phyloP scores from a whole-genome alignment of 169 alveolate genomes.

The Plasmodium knowlesi region DNA sequence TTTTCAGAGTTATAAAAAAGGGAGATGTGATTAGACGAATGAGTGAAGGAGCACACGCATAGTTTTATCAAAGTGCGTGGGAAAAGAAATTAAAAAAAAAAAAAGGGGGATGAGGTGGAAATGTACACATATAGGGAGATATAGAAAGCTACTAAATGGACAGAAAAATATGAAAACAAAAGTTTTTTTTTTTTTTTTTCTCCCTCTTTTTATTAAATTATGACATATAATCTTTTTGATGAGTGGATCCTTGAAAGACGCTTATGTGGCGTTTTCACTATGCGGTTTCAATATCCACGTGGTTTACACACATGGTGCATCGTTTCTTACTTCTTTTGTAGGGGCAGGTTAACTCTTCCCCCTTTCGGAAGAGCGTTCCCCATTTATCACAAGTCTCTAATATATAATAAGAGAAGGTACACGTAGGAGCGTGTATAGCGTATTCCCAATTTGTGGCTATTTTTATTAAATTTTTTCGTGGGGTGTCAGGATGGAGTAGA shows the following conservation, averaged over 20 bases:
- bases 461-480: too few relatives aligned
- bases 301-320: neutral
- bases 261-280: neutral
- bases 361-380: neutral
- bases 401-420: neutral
- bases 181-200: neutral
- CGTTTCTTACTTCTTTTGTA: neutral
- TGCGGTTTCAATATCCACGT: neutral
- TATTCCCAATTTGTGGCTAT: neutral
- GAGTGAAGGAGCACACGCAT: neutral
- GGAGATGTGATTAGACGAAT: neutral
- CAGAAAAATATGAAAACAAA: neutral
- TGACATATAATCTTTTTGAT: neutral
- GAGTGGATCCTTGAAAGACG: neutral
- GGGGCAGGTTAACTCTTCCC: neutral
- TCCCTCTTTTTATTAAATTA: neutral
- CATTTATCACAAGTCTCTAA: neutral
- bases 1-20: neutral
- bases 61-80: neutral
- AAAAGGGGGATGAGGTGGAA: neutral
- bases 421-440: neutral
- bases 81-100: neutral
- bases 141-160: neutral
- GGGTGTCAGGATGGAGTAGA: neutral
- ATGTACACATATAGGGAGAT: neutral